phyloP scores from a whole-genome alignment of 2,329 filamentous ascomycete genomes.

The Dothidotthia symphoricarpi region DNA sequence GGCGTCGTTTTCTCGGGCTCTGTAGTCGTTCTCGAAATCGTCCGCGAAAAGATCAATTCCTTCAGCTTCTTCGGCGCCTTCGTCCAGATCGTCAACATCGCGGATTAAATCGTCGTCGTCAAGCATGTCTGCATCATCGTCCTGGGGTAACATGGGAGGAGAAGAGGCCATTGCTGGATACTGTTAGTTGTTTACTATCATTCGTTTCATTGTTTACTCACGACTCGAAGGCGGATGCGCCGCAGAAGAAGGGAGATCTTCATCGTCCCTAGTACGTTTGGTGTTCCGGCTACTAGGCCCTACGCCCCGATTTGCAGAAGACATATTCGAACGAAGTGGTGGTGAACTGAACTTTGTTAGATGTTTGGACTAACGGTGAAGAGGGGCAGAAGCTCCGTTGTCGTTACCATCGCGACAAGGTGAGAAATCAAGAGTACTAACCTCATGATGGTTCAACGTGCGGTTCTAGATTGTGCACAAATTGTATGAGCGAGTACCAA shows the following conservation, averaged over 20 bases:
- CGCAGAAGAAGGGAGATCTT: slow-evolving; percentile 58
- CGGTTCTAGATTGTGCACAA: slow-evolving; percentile 3
- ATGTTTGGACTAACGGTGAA: slow-evolving; percentile 11
- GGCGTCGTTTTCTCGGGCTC: slow-evolving; percentile 51
- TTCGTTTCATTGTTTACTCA: slow-evolving; percentile 44
- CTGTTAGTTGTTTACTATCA: slow-evolving; percentile 10
- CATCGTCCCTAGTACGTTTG: slow-evolving; percentile 65
- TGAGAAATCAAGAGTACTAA: slow-evolving; percentile 6
- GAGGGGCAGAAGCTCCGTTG: slow-evolving; percentile 18
- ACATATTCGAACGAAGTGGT: slow-evolving; percentile 73
- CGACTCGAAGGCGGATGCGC: slow-evolving; percentile 62
- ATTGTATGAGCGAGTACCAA: slow-evolving; percentile 3
- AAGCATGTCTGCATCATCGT: slow-evolving; percentile 67
- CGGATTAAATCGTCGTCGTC: slow-evolving; percentile 65
- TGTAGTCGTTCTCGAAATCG: slow-evolving; percentile 64
- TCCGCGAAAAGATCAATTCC: slow-evolving; percentile 71
- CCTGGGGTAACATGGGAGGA: slow-evolving; percentile 64
- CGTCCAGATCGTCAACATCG: slow-evolving; percentile 66
- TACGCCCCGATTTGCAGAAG: slow-evolving; percentile 76
- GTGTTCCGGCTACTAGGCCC: slow-evolving; percentile 56
- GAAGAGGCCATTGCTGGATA: slow-evolving; percentile 57
- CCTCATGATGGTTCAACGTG: slow-evolving; percentile 22
- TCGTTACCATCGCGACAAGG: slow-evolving; percentile 4
- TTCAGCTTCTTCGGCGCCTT: slow-evolving; percentile 67
- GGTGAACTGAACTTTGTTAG: slow-evolving; percentile 64